phyloP scores from a whole-genome alignment of 1,284 basidiomycete genomes.

The Ceratobasidium sp. region DNA sequence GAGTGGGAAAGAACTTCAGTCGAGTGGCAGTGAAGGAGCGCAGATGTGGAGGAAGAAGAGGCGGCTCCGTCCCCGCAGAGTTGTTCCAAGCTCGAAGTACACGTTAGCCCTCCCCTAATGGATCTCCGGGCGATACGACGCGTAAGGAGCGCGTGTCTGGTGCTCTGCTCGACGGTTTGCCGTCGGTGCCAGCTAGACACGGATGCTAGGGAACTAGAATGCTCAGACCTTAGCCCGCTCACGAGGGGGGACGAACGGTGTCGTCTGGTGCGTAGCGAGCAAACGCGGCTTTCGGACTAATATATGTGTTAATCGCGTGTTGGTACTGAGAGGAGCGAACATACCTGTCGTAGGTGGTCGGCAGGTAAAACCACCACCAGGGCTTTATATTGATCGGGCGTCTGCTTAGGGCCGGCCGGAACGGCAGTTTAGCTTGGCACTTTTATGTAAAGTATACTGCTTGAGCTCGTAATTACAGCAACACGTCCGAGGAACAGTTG shows the following conservation, averaged over 20 bases:
- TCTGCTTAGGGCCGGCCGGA: too few relatives aligned
- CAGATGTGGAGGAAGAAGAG: neutral
- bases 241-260: neutral
- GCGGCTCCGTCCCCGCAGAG: slow-evolving; percentile 17
- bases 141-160: slow-evolving; percentile 14
- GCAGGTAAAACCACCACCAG: too few relatives aligned
- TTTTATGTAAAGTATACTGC: too few relatives aligned
- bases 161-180: slow-evolving; percentile 19
- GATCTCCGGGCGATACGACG: slow-evolving; percentile 12
- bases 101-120: neutral
- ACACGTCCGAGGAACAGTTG: too few relatives aligned
- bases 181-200: slow-evolving; percentile 21
- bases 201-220: slow-evolving; percentile 12
- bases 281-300: slow-evolving; percentile 20
- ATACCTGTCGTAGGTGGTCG: too few relatives aligned
- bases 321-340: too few relatives aligned
- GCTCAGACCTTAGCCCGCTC: slow-evolving; percentile 30
- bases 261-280: slow-evolving; percentile 13
- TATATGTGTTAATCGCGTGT: too few relatives aligned
- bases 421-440: too few relatives aligned
- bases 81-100: slow-evolving; percentile 15
- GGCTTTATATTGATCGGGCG: too few relatives aligned
- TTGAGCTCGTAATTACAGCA: too few relatives aligned
- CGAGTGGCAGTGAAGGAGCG: too few relatives aligned
- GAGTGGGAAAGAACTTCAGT: slow-evolving; percentile 4